Percentiles rank a stretch among this genome's conserved stretches.
These are phyloP conservation scores for Xenoacremonium recifei DNA, from an alignment of 2,329 filamentous ascomycete genomes.

Conservation along the genomic window DNA sequence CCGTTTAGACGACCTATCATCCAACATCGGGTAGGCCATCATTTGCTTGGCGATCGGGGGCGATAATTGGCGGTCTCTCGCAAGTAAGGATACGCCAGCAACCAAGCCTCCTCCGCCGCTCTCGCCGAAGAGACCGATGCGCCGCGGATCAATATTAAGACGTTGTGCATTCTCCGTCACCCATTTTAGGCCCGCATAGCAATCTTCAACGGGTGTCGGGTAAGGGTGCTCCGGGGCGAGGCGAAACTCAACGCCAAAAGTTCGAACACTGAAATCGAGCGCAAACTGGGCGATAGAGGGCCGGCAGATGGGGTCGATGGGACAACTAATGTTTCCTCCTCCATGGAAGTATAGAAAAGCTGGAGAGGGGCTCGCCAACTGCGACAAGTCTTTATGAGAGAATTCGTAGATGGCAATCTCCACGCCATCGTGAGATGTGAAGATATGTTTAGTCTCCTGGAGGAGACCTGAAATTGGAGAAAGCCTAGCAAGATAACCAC, in stretches of 20 bases:
- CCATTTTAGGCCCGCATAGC: constrained; percentile 33
- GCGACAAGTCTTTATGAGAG: not conserved
- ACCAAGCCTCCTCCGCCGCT: constrained; percentile 43
- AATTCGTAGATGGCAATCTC: not conserved
- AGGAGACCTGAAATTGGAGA: too few relatives aligned
- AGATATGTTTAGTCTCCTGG: too few relatives aligned
- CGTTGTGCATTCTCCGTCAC: constrained; percentile 33
- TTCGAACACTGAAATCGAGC: not conserved
- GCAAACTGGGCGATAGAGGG: not conserved
- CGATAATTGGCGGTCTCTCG: constrained; percentile 30
- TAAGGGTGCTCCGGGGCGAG: constrained; percentile 9
- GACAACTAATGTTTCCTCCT: not conserved
- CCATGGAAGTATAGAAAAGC: not conserved
- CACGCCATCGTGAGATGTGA: not conserved
- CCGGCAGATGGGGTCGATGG: too few relatives aligned
- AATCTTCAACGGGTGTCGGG: constrained; percentile 22
- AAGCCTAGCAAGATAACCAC: too few relatives aligned
- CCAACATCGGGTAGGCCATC: constrained; percentile 46
- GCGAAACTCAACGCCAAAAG: not conserved
- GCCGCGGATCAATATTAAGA: constrained; percentile 37
- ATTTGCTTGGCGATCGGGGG: constrained; percentile 37
- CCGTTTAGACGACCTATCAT: too few relatives aligned
- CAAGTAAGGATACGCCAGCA: constrained; percentile 36
- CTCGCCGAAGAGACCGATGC: constrained; percentile 40
- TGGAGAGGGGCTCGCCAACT: not conserved